phyloP scores from a whole-genome alignment of 2,329 filamentous ascomycete species.

The Beauveria sp. region DNA sequence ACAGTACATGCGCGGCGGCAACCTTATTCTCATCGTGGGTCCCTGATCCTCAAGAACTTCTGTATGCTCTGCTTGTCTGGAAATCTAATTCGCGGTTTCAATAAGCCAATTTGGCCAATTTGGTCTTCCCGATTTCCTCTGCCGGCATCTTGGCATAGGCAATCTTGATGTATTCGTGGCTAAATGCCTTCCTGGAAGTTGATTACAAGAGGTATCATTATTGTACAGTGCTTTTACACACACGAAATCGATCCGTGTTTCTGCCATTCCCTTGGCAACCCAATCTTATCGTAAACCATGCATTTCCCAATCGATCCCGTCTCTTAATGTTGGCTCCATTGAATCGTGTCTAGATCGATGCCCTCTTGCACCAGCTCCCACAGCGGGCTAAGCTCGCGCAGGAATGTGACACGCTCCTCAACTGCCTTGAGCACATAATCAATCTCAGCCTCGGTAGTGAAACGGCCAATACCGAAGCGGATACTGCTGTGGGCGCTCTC shows the following conservation, averaged over 20 bases:
- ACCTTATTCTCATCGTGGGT: too few relatives aligned
- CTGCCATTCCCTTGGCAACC: slow-evolving; percentile 4
- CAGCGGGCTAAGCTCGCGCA: slow-evolving; percentile 87
- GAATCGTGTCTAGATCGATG: slow-evolving; percentile 88
- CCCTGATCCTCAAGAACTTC: too few relatives aligned
- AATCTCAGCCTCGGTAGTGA: slow-evolving; percentile 91
- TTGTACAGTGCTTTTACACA: slow-evolving; percentile 22
- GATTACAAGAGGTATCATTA: slow-evolving; percentile 16
- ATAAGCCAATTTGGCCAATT: background rate
- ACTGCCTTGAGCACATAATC: slow-evolving; percentile 97
- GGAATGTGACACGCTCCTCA: slow-evolving; percentile 79
- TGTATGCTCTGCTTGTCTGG: too few relatives aligned
- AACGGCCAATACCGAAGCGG: slow-evolving; percentile 92
- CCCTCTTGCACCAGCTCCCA: slow-evolving; percentile 99
- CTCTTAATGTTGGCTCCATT: slow-evolving; percentile 90
- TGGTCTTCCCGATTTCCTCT: background rate
- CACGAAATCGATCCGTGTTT: slow-evolving; percentile 21
- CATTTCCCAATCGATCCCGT: background rate
- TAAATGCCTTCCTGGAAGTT: slow-evolving; percentile 6
- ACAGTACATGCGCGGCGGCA: too few relatives aligned
- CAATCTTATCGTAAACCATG: slow-evolving; percentile 7
- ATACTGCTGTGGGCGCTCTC: slow-evolving; percentile 98
- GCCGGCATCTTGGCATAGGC: background rate
- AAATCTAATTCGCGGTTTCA: background rate
- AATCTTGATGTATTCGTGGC: background rate